Base-by-base conservation (phyloP, 2,329 filamentous ascomycete species). In the Fusarium luffae region DNA sequence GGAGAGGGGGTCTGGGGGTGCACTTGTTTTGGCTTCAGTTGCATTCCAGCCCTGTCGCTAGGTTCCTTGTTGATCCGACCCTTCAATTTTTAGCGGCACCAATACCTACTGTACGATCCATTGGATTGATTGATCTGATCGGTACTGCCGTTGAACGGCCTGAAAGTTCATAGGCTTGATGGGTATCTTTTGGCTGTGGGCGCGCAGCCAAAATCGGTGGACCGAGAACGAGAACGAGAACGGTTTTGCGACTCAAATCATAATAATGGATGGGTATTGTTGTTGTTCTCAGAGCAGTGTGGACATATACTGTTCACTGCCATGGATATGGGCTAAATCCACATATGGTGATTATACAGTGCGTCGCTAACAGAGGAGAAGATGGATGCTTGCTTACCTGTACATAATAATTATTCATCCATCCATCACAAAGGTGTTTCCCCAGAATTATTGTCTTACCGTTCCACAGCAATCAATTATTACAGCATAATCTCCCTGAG, bases 81-180 rank as follows among this genome's bases (percentile, higher is more conserved):
- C 49, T 37, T 30, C 28, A 30, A 30, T 14, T n/a, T 37, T 37
- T 37, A n/a, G 34, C n/a, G 18, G 18, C 34, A 37, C 34, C 10
- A 18, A 37, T 37, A 37, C n/a, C 34, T 37, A 37, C 18, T n/a
- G 34, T 37, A 37, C 25, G 19, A 19, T 30, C 11, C 28, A 13
- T 28, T 41, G 32, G 19, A 25, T 25, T 41, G 32, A 42, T n/a
- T 41, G 32, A 42, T 25, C 23, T 23, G 25, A 25, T 43, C 23
- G 49, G 34, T 49, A 46, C 52, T 52, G 48, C 67, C 66, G 66
- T 70, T 69, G 49, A 52, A 30, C 49, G 49, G 52, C 32, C 56
- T 42, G 28, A 34, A 51, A 62, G 50, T 46, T 62, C 58, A 52
- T 40, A 52, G 41, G 34, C 49, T 42, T n/a, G 23, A 21, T 4